These are phyloP conservation scores for Solanum hybrid DNA, from an alignment of 305 asterid species.

Conservation along the genomic window DNA sequence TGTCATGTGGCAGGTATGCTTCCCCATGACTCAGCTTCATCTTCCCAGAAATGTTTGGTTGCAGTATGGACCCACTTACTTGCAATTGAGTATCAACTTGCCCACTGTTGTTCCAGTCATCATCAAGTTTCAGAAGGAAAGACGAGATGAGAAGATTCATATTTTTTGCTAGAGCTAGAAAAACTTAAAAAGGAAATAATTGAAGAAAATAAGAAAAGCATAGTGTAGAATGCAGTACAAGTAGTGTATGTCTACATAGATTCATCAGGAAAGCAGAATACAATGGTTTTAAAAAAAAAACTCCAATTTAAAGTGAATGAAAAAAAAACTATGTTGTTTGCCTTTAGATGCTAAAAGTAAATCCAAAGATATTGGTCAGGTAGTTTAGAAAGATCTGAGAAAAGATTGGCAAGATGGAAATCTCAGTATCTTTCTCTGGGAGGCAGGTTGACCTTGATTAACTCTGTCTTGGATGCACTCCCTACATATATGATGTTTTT, in stretches of 20 bases:
- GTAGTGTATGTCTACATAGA: neutral
- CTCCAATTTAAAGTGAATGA: neutral
- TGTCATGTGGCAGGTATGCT: conserved; percentile 94
- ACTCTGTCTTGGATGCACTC: neutral
- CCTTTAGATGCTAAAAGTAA: neutral
- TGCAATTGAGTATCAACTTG: conserved; percentile 98
- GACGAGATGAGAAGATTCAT: neutral
- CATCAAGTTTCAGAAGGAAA: conserved; percentile 14
- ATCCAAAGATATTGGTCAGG: neutral
- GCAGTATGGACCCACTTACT: conserved; percentile 84
- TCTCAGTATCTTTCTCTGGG: neutral
- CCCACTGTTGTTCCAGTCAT: conserved; percentile 50
- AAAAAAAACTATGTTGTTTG: neutral
- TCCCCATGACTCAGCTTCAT: conserved; percentile 96
- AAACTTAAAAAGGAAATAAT: neutral
- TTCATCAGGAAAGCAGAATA: neutral
- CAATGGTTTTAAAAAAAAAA: neutral
- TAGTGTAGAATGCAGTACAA: neutral
- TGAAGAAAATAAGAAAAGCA: neutral
- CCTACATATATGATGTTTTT: neutral
- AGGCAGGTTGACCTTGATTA: neutral
- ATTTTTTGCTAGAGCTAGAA: neutral
- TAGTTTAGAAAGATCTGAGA: neutral
- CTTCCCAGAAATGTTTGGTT: conserved; percentile 96
- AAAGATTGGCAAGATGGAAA: neutral